Evolutionary conservation across 495 filamentous ascomycete genomes (phyloP).

Genomic region (Podospora fimiseda): DNA sequence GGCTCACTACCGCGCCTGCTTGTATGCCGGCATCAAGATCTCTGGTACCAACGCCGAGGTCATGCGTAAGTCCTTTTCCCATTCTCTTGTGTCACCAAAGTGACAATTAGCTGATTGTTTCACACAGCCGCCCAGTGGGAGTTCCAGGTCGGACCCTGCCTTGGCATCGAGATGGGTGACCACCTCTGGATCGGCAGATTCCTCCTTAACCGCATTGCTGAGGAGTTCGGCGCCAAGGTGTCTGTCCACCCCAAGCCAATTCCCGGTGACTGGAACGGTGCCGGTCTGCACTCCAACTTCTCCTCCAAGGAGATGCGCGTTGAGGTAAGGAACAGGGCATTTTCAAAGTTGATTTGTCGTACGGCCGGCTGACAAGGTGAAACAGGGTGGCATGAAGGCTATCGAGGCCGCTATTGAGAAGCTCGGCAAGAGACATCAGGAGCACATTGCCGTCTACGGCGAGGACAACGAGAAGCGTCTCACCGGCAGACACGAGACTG

Average conservation of each 20-base stretch:
- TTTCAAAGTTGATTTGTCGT: not conserved
- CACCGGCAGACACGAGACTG: slow-evolving; percentile 94
- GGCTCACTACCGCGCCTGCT: slow-evolving; percentile 95
- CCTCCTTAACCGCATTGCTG: slow-evolving; percentile 91
- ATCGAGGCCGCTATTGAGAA: slow-evolving; percentile 62
- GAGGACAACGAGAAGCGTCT: slow-evolving; percentile 88
- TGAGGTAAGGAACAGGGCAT: not conserved
- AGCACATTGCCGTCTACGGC: slow-evolving; percentile 97
- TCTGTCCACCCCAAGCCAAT: slow-evolving; percentile 98
- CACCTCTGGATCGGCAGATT: slow-evolving; percentile 96
- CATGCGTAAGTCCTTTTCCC: slow-evolving; percentile 15
- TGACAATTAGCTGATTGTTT: not conserved
- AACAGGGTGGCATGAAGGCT: slow-evolving; percentile 84
- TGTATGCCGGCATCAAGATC: slow-evolving; percentile 87
- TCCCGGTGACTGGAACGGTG: slow-evolving; percentile 98
- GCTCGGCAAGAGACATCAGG: slow-evolving; percentile 78
- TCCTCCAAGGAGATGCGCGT: slow-evolving; percentile 75
- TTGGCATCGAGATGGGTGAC: slow-evolving; percentile 90
- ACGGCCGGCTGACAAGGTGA: not conserved
- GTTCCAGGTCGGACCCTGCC: slow-evolving; percentile 95
- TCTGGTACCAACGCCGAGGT: slow-evolving; percentile 99
- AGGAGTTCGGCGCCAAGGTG: slow-evolving; percentile 95
- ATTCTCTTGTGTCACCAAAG: not conserved
- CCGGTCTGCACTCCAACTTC: slow-evolving; percentile 93
- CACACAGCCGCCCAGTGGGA: slow-evolving; percentile 80